Conservation (phyloP, 2,329 filamentous ascomycete genomes). For the Eurotiales sp. region DNA sequence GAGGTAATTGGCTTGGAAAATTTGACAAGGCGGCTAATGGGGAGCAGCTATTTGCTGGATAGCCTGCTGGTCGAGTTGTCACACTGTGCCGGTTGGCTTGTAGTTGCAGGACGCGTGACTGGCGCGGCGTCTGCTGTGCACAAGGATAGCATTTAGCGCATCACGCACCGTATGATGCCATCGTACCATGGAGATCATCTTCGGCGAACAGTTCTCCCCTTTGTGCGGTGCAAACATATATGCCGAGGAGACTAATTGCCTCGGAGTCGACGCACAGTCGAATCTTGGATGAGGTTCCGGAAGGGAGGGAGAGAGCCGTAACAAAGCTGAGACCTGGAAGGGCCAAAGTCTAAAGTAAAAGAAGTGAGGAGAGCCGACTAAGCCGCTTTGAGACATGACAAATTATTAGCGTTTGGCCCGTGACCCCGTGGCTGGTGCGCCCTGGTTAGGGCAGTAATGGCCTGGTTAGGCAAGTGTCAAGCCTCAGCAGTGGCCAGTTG, state of each 20-base stretch:
- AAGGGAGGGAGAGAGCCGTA: too few relatives aligned
- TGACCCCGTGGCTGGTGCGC: not conserved
- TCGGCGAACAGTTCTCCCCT: too few relatives aligned
- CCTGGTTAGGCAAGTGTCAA: constrained; percentile 2
- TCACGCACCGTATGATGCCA: too few relatives aligned
- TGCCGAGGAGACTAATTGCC: too few relatives aligned
- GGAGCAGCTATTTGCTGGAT: not conserved
- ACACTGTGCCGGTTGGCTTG: not conserved
- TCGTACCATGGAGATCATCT: too few relatives aligned
- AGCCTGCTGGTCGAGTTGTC: not conserved
- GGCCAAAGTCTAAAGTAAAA: too few relatives aligned
- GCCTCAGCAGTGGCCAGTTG: not conserved
- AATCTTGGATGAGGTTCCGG: too few relatives aligned
- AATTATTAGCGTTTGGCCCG: not conserved
- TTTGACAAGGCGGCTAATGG: not conserved
- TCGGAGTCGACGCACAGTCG: too few relatives aligned
- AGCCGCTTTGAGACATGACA: not conserved
- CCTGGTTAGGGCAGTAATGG: constrained; percentile 9
- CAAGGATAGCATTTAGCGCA: too few relatives aligned
- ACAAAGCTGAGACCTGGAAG: too few relatives aligned
- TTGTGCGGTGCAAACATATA: too few relatives aligned
- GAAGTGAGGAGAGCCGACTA: too few relatives aligned
- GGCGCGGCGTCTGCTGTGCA: not conserved
- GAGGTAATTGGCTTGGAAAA: not conserved
- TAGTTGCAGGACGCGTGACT: not conserved